Evolutionary conservation across 495 filamentous ascomycete genomes (phyloP), one percentile per base, ranked within the genome.

Genomic region (Delitschia confertaspora): DNA sequence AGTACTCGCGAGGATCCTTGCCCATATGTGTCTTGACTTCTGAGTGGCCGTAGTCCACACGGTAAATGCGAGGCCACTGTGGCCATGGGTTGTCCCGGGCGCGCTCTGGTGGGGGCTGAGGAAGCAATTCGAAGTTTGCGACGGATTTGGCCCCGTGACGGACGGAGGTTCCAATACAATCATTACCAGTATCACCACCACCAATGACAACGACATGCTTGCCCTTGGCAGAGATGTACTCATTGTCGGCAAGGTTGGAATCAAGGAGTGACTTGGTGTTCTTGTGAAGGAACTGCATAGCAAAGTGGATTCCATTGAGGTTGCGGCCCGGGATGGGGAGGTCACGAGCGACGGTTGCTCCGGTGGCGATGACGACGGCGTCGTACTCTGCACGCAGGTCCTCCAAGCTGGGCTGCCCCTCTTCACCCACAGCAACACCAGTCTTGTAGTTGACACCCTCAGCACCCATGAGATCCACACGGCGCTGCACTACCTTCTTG

Each of bases 241-340:
- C 66, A 16, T 81, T 82, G 58, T 99, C 88, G 13, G 77, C 67
- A 11, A 95, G 78, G 50, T 82, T 78, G 29, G 89, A 95, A 68
- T 99, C 91, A 37, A 99, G 83, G 16, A 99, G 76, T 9, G 88
- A 95, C 71, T 99, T 96, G 57, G 91, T 99, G 73, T 99, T 99
- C 66, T 80, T 79, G 71, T 95, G 91, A 55, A 99, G 65, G 74
- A 96, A 99, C 63, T 95, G 80, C 91, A 99, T 99, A 52, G 91
- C 91, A 55, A 85, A 96, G 70, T 99, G 88, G 40, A 99, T 85
- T 37, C 91, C 91, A 33, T 93, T 80, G 2, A 96, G 76, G 63
- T 85, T 86, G 57, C 91, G 86, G 53, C 83, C 83, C 52, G 85
- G 79, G 53, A 96, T 93, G 42, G 89, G 89, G 23, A 99, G 79